Percentiles rank a stretch among this genome's conserved stretches.
Conservation (phyloP, 805 yeast species). For the Brettanomyces sp. region DNA sequence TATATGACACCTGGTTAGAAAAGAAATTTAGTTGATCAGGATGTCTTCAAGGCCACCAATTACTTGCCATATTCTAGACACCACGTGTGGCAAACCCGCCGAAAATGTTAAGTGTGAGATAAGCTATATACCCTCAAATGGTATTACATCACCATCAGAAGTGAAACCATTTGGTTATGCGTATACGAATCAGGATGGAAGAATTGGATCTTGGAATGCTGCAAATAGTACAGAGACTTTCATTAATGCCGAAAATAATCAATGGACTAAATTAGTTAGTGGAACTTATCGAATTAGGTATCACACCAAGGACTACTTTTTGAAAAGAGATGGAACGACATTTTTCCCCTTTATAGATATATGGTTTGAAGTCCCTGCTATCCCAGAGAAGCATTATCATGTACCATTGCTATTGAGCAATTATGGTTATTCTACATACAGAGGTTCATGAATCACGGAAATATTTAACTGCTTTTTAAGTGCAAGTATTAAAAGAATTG, state of each 20-base stretch:
- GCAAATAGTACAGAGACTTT: slow-evolving; percentile 1
- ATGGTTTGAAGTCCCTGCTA: slow-evolving; percentile 53
- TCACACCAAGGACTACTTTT: slow-evolving; percentile 61
- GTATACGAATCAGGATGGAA: slow-evolving; percentile 71
- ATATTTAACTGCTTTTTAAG: not conserved
- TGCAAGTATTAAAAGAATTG: too few species aligned
- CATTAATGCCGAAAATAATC: slow-evolving; percentile 6
- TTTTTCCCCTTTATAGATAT: slow-evolving; percentile 89
- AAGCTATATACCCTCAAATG: slow-evolving; percentile 27
- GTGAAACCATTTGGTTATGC: slow-evolving; percentile 51
- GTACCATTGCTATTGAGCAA: slow-evolving; percentile 79
- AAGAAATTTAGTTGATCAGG: slow-evolving; percentile 8
- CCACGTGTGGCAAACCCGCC: slow-evolving; percentile 80
- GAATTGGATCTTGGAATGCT: slow-evolving; percentile 57
- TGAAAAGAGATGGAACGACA: slow-evolving; percentile 30
- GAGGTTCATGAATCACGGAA: slow-evolving; percentile 44
- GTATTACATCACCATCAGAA: not conserved
- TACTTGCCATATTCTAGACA: slow-evolving; percentile 86
- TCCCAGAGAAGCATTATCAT: slow-evolving; percentile 78
- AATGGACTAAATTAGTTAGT: slow-evolving; percentile 40
- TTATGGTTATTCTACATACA: slow-evolving; percentile 82
- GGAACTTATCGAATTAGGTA: slow-evolving; percentile 74
- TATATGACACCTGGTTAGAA: too few species aligned
- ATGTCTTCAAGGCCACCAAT: slow-evolving; percentile 37
- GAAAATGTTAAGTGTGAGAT: slow-evolving; percentile 60